Conservation (phyloP, 2,329 filamentous ascomycete species). For the Pseudocercospora ulei region DNA sequence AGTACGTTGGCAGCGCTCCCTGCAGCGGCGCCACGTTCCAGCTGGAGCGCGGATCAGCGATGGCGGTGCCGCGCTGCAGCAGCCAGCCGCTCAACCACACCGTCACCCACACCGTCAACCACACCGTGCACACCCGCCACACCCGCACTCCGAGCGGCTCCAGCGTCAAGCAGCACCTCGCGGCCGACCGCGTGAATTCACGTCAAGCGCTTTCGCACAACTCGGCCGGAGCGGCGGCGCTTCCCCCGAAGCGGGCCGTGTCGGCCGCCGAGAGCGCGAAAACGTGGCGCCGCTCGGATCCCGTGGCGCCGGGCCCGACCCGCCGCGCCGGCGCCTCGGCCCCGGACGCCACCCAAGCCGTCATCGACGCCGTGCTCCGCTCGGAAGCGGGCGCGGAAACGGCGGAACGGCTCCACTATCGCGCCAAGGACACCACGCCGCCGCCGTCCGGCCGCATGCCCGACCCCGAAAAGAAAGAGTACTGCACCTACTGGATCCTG, state of each 20-base stretch:
- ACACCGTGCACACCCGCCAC: constrained; percentile 13
- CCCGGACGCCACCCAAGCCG: constrained; percentile 22
- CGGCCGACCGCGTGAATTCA: constrained; percentile 23
- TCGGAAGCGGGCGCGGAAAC: constrained; percentile 26
- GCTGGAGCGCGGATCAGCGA: constrained; percentile 18
- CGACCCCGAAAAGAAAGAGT: constrained; percentile 54
- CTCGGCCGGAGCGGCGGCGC: neutral
- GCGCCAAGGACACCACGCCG: constrained; percentile 15
- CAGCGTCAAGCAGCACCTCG: constrained; percentile 18
- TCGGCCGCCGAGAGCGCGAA: constrained; percentile 24
- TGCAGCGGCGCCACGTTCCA: constrained; percentile 25
- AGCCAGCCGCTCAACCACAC: constrained; percentile 17
- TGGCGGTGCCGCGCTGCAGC: constrained; percentile 16
- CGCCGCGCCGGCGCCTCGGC: neutral
- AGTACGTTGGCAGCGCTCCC: constrained; percentile 28
- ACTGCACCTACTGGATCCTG: constrained; percentile 84
- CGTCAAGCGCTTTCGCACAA: constrained; percentile 21
- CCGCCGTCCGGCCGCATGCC: constrained; percentile 36
- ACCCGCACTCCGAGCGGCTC: constrained; percentile 17
- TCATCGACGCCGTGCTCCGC: constrained; percentile 30
- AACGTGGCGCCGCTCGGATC: constrained; percentile 25
- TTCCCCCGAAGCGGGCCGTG: constrained; percentile 12
- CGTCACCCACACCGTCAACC: constrained; percentile 16
- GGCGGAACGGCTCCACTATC: constrained; percentile 29
- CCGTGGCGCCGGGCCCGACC: constrained; percentile 3